A percentile compares a stretch with the other conserved stretches of the same genome.
Evolutionary conservation across 192 early-diverging fungal species (phyloP).

Genomic region (Gonapodya prolifera): DNA sequence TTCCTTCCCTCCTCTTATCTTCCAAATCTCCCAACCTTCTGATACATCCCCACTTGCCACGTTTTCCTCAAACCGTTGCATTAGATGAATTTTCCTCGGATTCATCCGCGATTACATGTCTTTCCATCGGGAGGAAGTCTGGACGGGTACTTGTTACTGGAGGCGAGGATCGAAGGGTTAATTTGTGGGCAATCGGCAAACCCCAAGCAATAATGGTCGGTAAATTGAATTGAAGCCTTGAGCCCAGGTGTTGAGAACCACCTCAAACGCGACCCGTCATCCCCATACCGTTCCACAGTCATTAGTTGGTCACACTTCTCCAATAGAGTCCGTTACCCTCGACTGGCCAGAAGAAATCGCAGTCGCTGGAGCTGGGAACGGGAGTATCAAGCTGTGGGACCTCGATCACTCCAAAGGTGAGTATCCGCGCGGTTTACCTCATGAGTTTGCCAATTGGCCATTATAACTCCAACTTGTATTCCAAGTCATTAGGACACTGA

Average conservation of each 20-base stretch:
- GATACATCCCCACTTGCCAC: too few relatives aligned
- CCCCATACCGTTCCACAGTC: slow-evolving; percentile 14
- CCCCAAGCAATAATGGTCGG: slow-evolving; percentile 29
- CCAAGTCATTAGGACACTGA: slow-evolving; percentile 37
- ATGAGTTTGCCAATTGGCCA: neutral
- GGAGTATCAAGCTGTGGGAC: slow-evolving; percentile 51
- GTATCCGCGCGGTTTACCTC: neutral
- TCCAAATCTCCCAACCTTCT: too few relatives aligned
- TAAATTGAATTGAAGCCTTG: neutral
- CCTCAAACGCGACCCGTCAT: neutral
- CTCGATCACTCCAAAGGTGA: slow-evolving; percentile 40
- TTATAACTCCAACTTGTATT: neutral
- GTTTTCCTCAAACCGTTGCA: too few relatives aligned
- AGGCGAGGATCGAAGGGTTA: slow-evolving; percentile 38
- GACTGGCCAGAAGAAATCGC: slow-evolving; percentile 48
- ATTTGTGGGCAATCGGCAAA: slow-evolving; percentile 43
- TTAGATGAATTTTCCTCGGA: slow-evolving; percentile 26
- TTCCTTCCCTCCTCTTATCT: too few relatives aligned
- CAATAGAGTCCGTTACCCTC: slow-evolving; percentile 34
- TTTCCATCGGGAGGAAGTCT: slow-evolving; percentile 39
- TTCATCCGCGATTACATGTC: slow-evolving; percentile 25
- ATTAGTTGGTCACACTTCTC: slow-evolving; percentile 25
- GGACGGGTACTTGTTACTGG: slow-evolving; percentile 40
- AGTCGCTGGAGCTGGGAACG: slow-evolving; percentile 33
- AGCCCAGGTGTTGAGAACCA: neutral